Conservation (phyloP, 176 grass and related monocot species). For the Ampelocalamus luodianensis region DNA sequence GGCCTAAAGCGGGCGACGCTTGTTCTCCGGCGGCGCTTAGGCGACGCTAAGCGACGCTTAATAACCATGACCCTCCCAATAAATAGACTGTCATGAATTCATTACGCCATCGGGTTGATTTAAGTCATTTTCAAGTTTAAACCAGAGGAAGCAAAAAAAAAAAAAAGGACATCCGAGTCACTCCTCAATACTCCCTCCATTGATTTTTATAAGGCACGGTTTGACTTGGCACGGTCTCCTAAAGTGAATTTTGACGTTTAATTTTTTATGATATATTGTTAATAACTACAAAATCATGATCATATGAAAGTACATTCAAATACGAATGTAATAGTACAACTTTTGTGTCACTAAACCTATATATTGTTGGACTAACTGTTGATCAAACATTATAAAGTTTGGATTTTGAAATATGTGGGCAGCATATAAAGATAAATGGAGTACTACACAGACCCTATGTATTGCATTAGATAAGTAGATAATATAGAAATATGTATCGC, state of each 20-base stretch:
- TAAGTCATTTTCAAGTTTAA: not conserved
- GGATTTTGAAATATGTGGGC: not conserved
- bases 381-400: not conserved
- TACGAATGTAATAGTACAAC: not conserved
- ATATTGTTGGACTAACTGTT: not conserved
- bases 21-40: no score
- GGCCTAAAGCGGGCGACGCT: no score
- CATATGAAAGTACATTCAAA: not conserved
- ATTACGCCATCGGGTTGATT: not conserved
- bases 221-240: not conserved
- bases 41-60: no score
- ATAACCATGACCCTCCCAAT: not conserved
- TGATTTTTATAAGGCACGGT: not conserved
- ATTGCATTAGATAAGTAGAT: not conserved
- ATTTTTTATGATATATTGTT: not conserved
- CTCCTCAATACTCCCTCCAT: not conserved
- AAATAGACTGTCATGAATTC: conserved; percentile 7
- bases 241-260: not conserved
- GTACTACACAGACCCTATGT: not conserved
- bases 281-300: not conserved
- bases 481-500: no score
- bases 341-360: not conserved
- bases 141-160: conserved; percentile 2
- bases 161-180: not conserved
- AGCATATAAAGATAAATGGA: not conserved